Base-by-base conservation (phyloP, 768 basidiomycete species). In the Zangia roseola region DNA sequence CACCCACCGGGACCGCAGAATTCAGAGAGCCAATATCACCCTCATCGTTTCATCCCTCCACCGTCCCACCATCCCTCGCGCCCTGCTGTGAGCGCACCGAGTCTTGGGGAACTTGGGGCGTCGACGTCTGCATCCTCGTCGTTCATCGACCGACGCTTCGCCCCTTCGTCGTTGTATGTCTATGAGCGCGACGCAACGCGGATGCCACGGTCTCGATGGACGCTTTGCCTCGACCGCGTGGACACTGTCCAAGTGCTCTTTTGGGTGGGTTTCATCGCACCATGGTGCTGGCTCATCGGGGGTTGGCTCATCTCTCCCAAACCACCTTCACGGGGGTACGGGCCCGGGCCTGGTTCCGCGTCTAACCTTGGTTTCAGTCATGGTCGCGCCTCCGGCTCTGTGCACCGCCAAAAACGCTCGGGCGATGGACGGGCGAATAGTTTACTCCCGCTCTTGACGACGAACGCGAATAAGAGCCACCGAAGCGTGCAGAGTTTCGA, bases 281-380 rank as follows among this genome's bases (percentile, higher is more conserved):
- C 87, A 0, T 79, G 84, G 65, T 76, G 87, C 44, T 89, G 87
- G 87, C 74, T 89, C 38, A 73, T 88, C 13, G 87, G 86, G 0
- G 87, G 87, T 5, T 89, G 87, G 87, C 77, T 85, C 49, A 69
- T 82, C 47, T 8, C 58, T 2, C 20, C 52, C 40, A 50, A 52
- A 14, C 24, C 52, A 5, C 35, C 40, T 4, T 17, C 49, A 61
- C 72, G 53, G 3, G 40, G 13, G 12, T 19, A 64, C 8, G 20
- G 24, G 13, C 6, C 47, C 1, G 19, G 52, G 14, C 14, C 30
- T 13, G 30, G 14, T 6, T 31, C 14, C 31, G 31, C 16, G 31
- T 31, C 31, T 31, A n/a, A n/a, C n/a, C n/a, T n/a, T n/a, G 31
- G 31, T 31, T 2, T 6, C 5, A 16, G 31, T 16, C 31, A 16